Evolutionary conservation across 2,329 filamentous ascomycete genomes (phyloP), one percentile per base, ranked within the genome.

Genomic region (Aspergillus udagawae): DNA sequence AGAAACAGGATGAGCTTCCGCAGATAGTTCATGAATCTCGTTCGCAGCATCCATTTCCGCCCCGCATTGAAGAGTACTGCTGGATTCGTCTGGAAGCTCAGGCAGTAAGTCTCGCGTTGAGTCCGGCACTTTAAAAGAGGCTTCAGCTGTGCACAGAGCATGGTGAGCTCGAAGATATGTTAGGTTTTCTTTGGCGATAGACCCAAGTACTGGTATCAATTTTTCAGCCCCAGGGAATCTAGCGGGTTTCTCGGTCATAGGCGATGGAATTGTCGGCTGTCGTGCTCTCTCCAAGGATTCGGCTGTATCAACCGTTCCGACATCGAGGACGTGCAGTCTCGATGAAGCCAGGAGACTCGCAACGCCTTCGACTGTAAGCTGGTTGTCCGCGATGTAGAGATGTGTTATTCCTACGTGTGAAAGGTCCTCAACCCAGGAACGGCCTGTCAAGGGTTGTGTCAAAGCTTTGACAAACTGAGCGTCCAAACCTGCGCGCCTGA

Each of bases 351-450:
- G 64, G 4, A 86, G 71, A 17, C 78, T 79, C 3, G 79, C 81
- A 5, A 83, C 70, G 0, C 82, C 83, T 65, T 85, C 82, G 0
- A 83, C 77, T 1, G 82, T 84, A 4, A 86, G 67, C 3, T 72
- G 63, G 56, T 86, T 87, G 7, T 78, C 77, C 3, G 83, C 77
- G 14, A 86, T 77, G 63, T 84, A 85, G 2, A 87, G 71, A 70
- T 87, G 84, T 0, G 84, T 86, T 41, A 86, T 78, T 2, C 84
- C 84, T 9, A 75, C 72, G 63, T 81, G 75, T 23, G 80, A 76
- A 1, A 81, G 73, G 60, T 84, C 79, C 62, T 86, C 83, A 28
- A 86, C 79, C 41, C 81, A 79, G 29, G 84, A 77, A 51, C 80
- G 78, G 9, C 79, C 80, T 17, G 82, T 77, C 45, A 83, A 80